Evolutionary conservation across 1,139 yeast species (phyloP).

Genomic region (Pneumocystis wakefieldiae): DNA sequence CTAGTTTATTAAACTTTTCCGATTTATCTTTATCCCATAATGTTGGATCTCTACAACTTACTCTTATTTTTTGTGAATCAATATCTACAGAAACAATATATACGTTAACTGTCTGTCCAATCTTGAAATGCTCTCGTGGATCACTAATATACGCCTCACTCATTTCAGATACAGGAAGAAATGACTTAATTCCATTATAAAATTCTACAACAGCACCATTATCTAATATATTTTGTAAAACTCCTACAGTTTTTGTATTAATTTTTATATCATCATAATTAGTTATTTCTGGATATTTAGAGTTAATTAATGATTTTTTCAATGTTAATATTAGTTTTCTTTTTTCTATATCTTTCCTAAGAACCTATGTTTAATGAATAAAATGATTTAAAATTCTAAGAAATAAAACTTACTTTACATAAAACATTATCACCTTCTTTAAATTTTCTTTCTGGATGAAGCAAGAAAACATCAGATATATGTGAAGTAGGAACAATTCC

Average conservation of each 20-base stretch:
- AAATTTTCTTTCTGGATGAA: slow-evolving; percentile 84
- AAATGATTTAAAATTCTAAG: slow-evolving; percentile 20
- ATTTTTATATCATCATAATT: slow-evolving; percentile 37
- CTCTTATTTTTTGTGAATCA: slow-evolving; percentile 43
- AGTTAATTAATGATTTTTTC: slow-evolving; percentile 65
- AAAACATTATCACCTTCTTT: slow-evolving; percentile 67
- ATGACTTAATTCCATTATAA: slow-evolving; percentile 65
- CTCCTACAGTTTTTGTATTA: slow-evolving; percentile 58
- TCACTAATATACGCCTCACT: slow-evolving; percentile 72
- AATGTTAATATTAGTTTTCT: slow-evolving; percentile 48
- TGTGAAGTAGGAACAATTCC: slow-evolving; percentile 66
- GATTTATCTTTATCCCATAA: slow-evolving; percentile 28
- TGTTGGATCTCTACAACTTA: slow-evolving; percentile 56
- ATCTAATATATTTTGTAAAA: slow-evolving; percentile 56
- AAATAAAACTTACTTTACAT: slow-evolving; percentile 37
- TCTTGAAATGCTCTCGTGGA: slow-evolving; percentile 60
- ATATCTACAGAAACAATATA: slow-evolving; percentile 46
- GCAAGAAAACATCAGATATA: slow-evolving; percentile 68
- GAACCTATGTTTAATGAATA: slow-evolving; percentile 17
- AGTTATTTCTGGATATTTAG: slow-evolving; percentile 34
- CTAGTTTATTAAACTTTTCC: slow-evolving; percentile 30
- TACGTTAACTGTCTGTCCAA: slow-evolving; percentile 76
- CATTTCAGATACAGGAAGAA: slow-evolving; percentile 72
- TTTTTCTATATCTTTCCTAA: slow-evolving; percentile 29
- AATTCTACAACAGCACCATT: slow-evolving; percentile 74